These are phyloP conservation scores for Blastobotrys americana DNA, from an alignment of 805 yeast genomes.

Conservation along the genomic window DNA sequence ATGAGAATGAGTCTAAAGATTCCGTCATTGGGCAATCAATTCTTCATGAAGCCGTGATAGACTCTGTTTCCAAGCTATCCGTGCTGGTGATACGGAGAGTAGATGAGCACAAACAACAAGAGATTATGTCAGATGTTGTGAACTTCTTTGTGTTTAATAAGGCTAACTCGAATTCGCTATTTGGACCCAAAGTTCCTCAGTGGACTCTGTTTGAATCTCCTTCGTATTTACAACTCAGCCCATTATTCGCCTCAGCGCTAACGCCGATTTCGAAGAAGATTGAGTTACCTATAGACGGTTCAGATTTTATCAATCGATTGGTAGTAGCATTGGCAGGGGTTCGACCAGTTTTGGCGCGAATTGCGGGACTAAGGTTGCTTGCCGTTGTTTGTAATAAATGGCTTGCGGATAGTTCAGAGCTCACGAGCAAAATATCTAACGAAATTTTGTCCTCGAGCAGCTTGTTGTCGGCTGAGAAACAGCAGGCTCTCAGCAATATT, in stretches of 20 bases:
- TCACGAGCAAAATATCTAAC: background rate
- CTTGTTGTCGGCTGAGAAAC: background rate
- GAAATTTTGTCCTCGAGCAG: too few species aligned
- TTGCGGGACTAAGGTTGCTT: slow-evolving; percentile 51
- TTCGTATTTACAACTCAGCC: background rate
- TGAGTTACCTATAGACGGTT: background rate
- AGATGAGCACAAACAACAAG: background rate
- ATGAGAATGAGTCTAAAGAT: too few species aligned
- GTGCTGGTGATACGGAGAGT: background rate
- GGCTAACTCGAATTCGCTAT: background rate
- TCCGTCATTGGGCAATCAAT: background rate
- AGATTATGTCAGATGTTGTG: background rate
- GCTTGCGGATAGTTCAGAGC: slow-evolving; percentile 20
- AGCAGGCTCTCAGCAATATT: slow-evolving; percentile 1
- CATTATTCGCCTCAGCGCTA: slow-evolving; percentile 14
- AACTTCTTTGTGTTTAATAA: background rate
- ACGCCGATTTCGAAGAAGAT: slow-evolving; percentile 12
- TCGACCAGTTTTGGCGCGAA: slow-evolving; percentile 33
- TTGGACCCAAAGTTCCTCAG: background rate
- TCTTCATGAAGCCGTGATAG: slow-evolving; percentile 3
- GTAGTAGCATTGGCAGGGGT: slow-evolving; percentile 17
- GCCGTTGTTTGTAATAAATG: slow-evolving; percentile 55
- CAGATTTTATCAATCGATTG: slow-evolving; percentile 10
- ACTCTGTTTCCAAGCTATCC: background rate
- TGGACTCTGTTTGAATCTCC: background rate